Evolutionary conservation across 2,329 filamentous ascomycete species (phyloP), one percentile per base, ranked within the genome.

Genomic region (Claviceps spartinae): DNA sequence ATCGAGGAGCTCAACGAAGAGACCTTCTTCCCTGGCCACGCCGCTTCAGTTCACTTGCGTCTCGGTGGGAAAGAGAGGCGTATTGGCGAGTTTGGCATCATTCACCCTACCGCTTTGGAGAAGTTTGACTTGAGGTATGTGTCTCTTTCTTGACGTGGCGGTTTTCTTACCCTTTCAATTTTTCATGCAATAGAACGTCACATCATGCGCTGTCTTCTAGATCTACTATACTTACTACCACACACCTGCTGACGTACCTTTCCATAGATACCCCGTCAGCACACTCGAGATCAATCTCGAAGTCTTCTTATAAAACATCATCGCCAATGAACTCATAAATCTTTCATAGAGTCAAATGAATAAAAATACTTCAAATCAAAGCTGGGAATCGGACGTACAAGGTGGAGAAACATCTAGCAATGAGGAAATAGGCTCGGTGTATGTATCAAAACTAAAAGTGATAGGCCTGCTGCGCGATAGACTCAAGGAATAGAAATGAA

Each of bases 271-370:
- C 74, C 91, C 93, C 43, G 89, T 95, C 61, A 96, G 89, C 71
- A 89, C 88, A 44, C 72, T 98, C 59, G 93, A 98, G 74, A 79
- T 98, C 66, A 95, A 97, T 69, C 79, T 97, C 36, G 91, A 97
- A 71, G 81, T 86, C 59, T 94, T 98, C 77, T 75, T 96, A 71
- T 95, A 75, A 54, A n/a, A 4, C 20, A 26, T 34, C 1, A 4
- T 34, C 8, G 30, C 30, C 30, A 34, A 34, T 8, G 30, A 34
- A 4, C 30, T 34, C 30, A 34, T 34, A 34, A 0, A 34, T 34
- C 3, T 34, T 34, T 34, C 30, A 4, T 4, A 34, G 11, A 34
- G 30, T 34, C 30, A 9, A 34, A 11, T 34, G 30, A 34, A 34
- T 34, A 34, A 9, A 34, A 34, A 34, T 3, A 41, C 38, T n/a